Conservation (phyloP, 805 yeast species). For the Metschnikowia drakensbergensis region DNA sequence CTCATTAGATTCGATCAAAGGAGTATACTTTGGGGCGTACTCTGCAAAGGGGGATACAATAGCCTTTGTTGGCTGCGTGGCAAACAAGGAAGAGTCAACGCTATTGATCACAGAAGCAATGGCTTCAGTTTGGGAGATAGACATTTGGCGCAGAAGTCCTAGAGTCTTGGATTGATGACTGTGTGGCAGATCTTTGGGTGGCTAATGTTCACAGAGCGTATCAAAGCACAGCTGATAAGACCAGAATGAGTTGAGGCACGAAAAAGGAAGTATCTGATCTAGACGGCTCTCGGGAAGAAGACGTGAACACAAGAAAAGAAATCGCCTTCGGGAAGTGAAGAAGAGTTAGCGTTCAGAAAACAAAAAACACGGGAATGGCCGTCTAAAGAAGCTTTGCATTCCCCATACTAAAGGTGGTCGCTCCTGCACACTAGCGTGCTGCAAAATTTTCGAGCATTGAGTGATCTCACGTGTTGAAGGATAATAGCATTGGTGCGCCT, state of each 20-base stretch:
- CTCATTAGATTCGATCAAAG: constrained; percentile 47
- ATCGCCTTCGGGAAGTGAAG: neutral
- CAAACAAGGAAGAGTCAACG: constrained; percentile 34
- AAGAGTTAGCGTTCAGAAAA: neutral
- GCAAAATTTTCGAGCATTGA: constrained; percentile 18
- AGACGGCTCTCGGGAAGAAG: neutral
- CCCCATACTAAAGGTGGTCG: constrained; percentile 1
- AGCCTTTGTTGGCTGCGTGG: constrained; percentile 47
- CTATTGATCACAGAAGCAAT: constrained; percentile 22
- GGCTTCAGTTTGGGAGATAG: constrained; percentile 16
- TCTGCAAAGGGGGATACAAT: constrained; percentile 31
- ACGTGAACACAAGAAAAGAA: neutral
- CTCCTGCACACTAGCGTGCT: constrained; percentile 12
- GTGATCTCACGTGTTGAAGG: constrained; percentile 20
- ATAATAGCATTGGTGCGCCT: constrained; percentile 12
- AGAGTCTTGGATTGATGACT: too few relatives aligned
- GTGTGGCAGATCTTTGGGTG: neutral
- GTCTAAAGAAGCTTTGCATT: constrained; percentile 1
- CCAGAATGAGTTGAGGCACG: neutral
- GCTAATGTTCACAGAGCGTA: neutral
- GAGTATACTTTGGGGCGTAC: constrained; percentile 21
- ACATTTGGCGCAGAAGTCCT: neutral
- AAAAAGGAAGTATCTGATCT: neutral
- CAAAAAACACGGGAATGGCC: neutral
- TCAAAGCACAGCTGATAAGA: neutral